These are phyloP conservation scores for Penicillium bovifimosum DNA, from an alignment of 495 filamentous ascomycete genomes.

Conservation along the genomic window DNA sequence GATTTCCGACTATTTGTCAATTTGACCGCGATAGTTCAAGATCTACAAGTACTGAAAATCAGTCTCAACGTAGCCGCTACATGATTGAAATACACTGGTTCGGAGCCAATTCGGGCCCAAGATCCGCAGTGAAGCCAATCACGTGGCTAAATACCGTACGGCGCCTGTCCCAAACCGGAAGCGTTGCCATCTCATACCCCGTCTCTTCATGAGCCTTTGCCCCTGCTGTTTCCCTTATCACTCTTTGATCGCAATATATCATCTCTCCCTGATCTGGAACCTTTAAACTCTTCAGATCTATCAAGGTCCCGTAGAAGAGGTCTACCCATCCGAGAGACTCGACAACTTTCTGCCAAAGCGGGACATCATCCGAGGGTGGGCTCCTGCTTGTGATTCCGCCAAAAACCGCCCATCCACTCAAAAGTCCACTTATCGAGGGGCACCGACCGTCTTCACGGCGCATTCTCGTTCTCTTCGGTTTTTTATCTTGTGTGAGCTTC, in stretches of 20 bases:
- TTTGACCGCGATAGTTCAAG: background rate
- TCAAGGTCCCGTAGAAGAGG: conserved; percentile 1
- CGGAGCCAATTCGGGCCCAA: background rate
- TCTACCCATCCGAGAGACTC: conserved; percentile 10
- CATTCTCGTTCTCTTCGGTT: conserved; percentile 39
- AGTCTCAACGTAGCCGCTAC: background rate
- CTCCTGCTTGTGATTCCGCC: conserved; percentile 27
- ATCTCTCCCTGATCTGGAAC: background rate
- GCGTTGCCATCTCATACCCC: conserved; percentile 13
- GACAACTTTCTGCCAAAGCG: conserved; percentile 27
- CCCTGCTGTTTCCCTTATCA: conserved; percentile 6
- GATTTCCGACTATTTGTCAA: background rate
- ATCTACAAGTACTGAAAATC: background rate
- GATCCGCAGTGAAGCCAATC: conserved; percentile 2
- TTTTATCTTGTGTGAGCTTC: conserved; percentile 34
- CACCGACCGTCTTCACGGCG: conserved; percentile 28
- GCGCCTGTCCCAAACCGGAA: conserved; percentile 22
- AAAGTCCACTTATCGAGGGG: conserved; percentile 43
- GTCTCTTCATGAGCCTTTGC: conserved; percentile 7
- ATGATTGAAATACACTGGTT: background rate
- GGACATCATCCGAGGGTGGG: conserved; percentile 44
- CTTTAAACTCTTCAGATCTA: background rate
- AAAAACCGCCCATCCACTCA: conserved; percentile 32
- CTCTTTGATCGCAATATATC: background rate
- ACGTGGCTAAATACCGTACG: conserved; percentile 26